Conservation (phyloP, 2,329 filamentous ascomycete genomes). For the Penicillium hordei region DNA sequence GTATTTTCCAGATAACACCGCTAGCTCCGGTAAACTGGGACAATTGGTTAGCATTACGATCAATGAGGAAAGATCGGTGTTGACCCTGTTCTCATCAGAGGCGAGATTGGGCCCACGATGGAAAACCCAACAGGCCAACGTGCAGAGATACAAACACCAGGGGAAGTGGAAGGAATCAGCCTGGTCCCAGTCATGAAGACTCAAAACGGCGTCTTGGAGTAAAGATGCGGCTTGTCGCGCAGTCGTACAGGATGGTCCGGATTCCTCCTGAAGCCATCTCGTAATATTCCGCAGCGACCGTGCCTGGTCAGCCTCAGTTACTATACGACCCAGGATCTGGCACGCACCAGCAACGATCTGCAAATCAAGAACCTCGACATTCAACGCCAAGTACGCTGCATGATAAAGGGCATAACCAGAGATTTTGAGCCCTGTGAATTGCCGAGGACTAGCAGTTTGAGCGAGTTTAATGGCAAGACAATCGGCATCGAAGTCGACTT, state of each 20-base stretch:
- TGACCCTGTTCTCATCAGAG: conserved; percentile 39
- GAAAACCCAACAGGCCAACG: conserved; percentile 59
- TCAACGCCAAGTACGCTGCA: conserved; percentile 56
- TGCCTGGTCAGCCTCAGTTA: conserved; percentile 54
- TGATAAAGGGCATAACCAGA: conserved; percentile 60
- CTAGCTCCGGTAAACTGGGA: conserved; percentile 37
- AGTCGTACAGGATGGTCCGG: conserved; percentile 10
- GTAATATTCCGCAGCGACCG: conserved; percentile 41
- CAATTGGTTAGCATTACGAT: conserved; percentile 39
- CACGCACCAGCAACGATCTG: conserved; percentile 62
- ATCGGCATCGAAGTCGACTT: conserved; percentile 57
- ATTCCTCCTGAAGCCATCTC: conserved; percentile 24
- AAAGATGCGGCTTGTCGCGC: conserved; percentile 56
- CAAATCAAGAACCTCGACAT: conserved; percentile 60
- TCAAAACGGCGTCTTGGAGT: conserved; percentile 51
- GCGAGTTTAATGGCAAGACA: conserved; percentile 42
- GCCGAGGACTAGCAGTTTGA: conserved; percentile 33
- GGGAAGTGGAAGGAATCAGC: conserved; percentile 60
- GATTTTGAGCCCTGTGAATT: conserved; percentile 51
- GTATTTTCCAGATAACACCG: conserved; percentile 45
- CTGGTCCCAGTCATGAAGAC: conserved; percentile 53
- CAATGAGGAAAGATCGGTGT: conserved; percentile 34
- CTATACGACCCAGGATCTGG: conserved; percentile 57
- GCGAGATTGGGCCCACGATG: conserved; percentile 51
- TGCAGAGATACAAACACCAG: conserved; percentile 62